Evolutionary conservation across 148 eudicot species (phyloP).

Genomic region (Bassia scoparia): DNA sequence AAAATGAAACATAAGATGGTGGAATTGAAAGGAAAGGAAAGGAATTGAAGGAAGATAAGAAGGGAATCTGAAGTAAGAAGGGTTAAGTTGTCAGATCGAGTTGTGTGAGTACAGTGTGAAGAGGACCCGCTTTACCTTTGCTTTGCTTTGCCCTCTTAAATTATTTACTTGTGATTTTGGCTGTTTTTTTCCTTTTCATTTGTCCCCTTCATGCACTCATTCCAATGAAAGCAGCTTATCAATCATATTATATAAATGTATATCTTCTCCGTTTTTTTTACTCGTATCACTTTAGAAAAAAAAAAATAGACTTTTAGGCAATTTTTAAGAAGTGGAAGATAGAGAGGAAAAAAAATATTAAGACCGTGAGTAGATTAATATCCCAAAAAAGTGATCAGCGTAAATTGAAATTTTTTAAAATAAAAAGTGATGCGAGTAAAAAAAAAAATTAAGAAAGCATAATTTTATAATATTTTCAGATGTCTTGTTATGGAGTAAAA

Average conservation of each 20-base stretch:
- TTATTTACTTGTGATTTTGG: constrained; percentile 10
- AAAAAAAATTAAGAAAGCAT: too few relatives aligned
- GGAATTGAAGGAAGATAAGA: constrained; percentile 24
- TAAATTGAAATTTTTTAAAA: too few relatives aligned
- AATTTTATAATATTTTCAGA: too few relatives aligned
- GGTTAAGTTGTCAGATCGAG: constrained; percentile 23
- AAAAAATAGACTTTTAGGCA: too few relatives aligned
- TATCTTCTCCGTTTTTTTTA: too few relatives aligned
- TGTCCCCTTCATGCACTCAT: constrained; percentile 19
- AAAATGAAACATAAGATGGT: constrained; percentile 14
- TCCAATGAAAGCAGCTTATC: constrained; percentile 17
- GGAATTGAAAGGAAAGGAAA: constrained; percentile 20
- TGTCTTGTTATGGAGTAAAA: background rate
- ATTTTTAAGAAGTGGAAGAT: too few relatives aligned
- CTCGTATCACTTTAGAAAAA: too few relatives aligned
- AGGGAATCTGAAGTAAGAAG: constrained; percentile 27
- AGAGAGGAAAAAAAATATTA: too few relatives aligned
- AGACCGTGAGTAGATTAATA: too few relatives aligned
- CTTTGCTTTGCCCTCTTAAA: background rate
- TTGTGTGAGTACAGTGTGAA: constrained; percentile 16
- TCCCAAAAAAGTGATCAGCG: too few relatives aligned
- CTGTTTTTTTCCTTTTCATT: background rate
- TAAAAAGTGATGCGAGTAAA: too few relatives aligned
- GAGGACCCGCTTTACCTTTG: constrained; percentile 16
- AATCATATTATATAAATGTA: background rate